A percentile compares a stretch with the other conserved stretches of the same genome.
Conservation (phyloP, 2,329 filamentous ascomycete genomes). For the Diplocarpon rosae region DNA sequence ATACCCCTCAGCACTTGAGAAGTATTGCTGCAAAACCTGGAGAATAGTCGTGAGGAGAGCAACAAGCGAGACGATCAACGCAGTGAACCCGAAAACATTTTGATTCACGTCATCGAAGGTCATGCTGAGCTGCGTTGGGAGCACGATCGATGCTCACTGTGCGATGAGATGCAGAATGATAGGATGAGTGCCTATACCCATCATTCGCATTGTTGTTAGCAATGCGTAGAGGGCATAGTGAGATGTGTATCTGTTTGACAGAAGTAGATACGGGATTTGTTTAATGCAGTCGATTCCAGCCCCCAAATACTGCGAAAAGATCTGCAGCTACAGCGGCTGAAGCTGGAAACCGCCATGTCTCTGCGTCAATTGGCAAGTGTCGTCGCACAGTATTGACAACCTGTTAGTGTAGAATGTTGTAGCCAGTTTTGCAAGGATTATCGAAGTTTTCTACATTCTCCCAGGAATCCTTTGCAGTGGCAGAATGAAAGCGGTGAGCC, state of each 20-base stretch:
- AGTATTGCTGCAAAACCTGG: constrained; percentile 29
- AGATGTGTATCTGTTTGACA: constrained; percentile 1
- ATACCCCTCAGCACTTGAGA: constrained; percentile 31
- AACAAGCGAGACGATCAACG: constrained; percentile 28
- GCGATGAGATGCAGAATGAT: background rate
- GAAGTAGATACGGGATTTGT: background rate
- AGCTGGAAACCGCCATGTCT: constrained; percentile 3
- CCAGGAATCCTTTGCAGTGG: too few species aligned
- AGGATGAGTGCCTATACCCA: background rate
- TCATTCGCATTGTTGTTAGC: background rate
- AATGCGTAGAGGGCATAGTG: background rate
- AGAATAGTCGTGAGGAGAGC: constrained; percentile 26
- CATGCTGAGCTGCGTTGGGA: constrained; percentile 4
- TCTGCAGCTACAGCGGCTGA: constrained; percentile 8
- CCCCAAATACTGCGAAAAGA: constrained; percentile 6
- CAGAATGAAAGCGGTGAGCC: too few species aligned
- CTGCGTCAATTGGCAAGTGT: too few species aligned
- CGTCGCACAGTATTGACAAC: too few species aligned
- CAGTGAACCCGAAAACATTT: constrained; percentile 24
- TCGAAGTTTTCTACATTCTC: too few species aligned
- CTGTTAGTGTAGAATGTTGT: too few species aligned
- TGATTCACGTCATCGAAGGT: constrained; percentile 19
- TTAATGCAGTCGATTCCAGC: background rate
- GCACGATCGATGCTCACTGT: background rate
- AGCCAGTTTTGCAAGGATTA: too few species aligned